Evolutionary conservation across 345 rosid species (phyloP), one percentile per base, ranked within the genome.

Genomic region (Eucalyptus sp.): DNA sequence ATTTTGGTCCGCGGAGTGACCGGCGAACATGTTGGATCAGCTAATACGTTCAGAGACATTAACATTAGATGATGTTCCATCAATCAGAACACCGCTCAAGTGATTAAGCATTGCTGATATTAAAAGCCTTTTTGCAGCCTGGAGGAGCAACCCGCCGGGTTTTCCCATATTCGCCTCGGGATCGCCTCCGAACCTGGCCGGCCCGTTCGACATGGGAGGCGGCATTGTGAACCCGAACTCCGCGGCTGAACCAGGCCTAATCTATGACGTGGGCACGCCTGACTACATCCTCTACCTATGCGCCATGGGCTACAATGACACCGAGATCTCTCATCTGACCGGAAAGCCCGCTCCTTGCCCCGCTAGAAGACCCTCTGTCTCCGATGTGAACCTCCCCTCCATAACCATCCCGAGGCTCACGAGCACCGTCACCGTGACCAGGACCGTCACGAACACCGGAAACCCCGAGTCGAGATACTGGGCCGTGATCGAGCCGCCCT

Each of bases 131-230:
- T 29, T 33, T 87, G 90, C 91, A 94, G 94, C 94, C n/a, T 64
- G 92, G 92, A 91, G 86, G 76, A 93, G 58, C 31, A 90, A 90
- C 88, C 95, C 95, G 31, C 84, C 83, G n/a, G 93, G 94, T 17
- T 90, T 89, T 87, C 96, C 93, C 29, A 93, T 95, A 90, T 92
- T 92, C 46, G 92, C 97, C 9, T 95, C 94, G 13, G 96, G 94
- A 88, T 91, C 92, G 52, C 93, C 93, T 54, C 43, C 17, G 25
- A 95, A 96, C 89, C 90, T 90, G 20, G 98, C 97, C 18, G 91
- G 94, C 68, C 94, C 97, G 5, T 96, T 96, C 37, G 96, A 96
- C 88, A 91, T 87, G 33, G 99, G 99, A 87, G 96, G 97, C 37
- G 97, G 97, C 31, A 90, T 92, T 13, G 91, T 89, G 52, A 93